Evolutionary conservation across 306 rosid genomes (phyloP), one percentile per base, ranked within the genome.

Genomic region (Lathyrus aphaca): DNA sequence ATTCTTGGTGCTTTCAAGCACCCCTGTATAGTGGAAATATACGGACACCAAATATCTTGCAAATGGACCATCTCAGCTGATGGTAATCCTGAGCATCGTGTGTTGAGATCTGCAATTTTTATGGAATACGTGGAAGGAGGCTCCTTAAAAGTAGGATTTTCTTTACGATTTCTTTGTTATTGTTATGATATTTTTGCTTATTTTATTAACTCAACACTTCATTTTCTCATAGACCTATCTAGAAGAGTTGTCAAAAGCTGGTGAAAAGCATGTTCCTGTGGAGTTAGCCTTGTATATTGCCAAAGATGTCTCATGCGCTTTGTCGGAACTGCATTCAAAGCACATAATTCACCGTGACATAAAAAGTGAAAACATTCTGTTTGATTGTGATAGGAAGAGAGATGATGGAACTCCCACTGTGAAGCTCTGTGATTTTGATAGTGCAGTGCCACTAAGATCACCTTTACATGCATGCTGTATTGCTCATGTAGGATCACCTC

Each of bases 351-450:
- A 95, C 46, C 99, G 99, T 57, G 99, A 95, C 77, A 53, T 95
- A 57, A 95, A 95, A 74, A 95, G 99, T 81, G 97, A 85, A 86
- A 95, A 95, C 76, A 70, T 95, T 64, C 77, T 95, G 77, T 74
- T 91, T 69, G 95, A 89, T 85, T 76, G 86, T 64, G 95, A 89
- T 64, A 82, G 77, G 71, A 87, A 84, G 74, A 84, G 82, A 78
- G 84, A 80, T 15, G 85, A 91, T 66, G 96, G 97, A 79, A 78
- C 85, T 55, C 95, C 91, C 45, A 66, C 84, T 39, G 91, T 91
- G 74, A 95, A 95, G 96, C 89, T 95, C 11, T 87, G 99, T 79
- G 99, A 95, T 89, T 95, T 95, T 84, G 99, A 95, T 65, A 84
- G 91, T 80, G 95, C 97, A 45, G 97, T 91, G 77, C 97, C 97